phyloP scores from a whole-genome alignment of 495 filamentous ascomycete genomes.

The Podospora didyma region DNA sequence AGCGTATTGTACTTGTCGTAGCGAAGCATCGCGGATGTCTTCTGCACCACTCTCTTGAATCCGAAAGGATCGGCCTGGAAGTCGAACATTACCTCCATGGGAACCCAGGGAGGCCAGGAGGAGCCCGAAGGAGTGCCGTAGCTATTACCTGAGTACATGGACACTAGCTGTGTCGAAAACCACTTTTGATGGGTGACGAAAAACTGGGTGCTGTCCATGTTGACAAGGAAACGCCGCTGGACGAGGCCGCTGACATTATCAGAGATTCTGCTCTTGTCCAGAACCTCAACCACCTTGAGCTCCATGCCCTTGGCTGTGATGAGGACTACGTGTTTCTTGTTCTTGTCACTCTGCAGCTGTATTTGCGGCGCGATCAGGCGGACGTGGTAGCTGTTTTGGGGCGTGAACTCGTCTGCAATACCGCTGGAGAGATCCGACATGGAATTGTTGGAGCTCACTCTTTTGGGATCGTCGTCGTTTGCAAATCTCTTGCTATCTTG shows the following conservation, averaged over 20 bases:
- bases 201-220: constrained; percentile 95
- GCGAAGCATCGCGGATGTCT: constrained; percentile 86
- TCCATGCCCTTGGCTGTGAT: constrained; percentile 96
- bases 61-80: constrained; percentile 89
- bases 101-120: constrained; percentile 96
- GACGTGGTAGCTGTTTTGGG: constrained; percentile 90
- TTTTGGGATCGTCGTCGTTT: constrained; percentile 57
- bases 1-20: constrained; percentile 99
- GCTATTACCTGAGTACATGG: constrained; percentile 88
- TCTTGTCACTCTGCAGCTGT: constrained; percentile 97
- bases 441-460: constrained; percentile 25
- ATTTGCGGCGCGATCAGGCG: constrained; percentile 96
- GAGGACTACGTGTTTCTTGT: constrained; percentile 85
- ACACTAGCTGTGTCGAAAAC: constrained; percentile 72
- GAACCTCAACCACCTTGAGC: constrained; percentile 91
- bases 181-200: constrained; percentile 92
- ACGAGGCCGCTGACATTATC: constrained; percentile 94
- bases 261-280: constrained; percentile 88
- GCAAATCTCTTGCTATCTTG: constrained; percentile 82
- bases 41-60: constrained; percentile 90
- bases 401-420: constrained; percentile 84
- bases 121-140: constrained; percentile 84
- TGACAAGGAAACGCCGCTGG: constrained; percentile 86
- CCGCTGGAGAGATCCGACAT: constrained; percentile 64
- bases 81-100: constrained; percentile 97